Evolutionary conservation across 177 flowering plant genomes (phyloP).

Genomic region (Vitis hybrid): DNA sequence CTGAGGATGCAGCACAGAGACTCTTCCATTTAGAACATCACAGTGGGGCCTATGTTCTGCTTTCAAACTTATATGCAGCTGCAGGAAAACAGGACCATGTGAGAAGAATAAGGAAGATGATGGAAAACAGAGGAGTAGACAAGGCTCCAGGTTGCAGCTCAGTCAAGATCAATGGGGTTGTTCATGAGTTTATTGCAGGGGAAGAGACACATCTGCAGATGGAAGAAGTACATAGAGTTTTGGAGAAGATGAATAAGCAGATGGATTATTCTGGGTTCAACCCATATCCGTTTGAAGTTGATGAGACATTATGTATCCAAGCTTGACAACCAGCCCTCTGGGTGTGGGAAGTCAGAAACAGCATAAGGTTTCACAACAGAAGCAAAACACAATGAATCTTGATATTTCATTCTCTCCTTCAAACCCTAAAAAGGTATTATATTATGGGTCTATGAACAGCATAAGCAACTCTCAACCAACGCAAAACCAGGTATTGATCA

Average conservation of each 20-base stretch:
- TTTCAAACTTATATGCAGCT: constrained; percentile 47
- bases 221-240: constrained; percentile 28
- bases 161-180: constrained; percentile 35
- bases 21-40: constrained; percentile 34
- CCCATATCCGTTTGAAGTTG: neutral
- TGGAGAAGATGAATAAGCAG: constrained; percentile 32
- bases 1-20: constrained; percentile 42
- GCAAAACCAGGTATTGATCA: too few species aligned
- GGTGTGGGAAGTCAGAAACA: too few species aligned
- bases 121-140: constrained; percentile 37
- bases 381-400: too few species aligned
- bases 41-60: constrained; percentile 50
- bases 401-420: too few species aligned
- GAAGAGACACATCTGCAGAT: constrained; percentile 39
- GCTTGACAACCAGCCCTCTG: too few species aligned
- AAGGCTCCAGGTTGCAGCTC: constrained; percentile 57
- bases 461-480: too few species aligned
- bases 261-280: constrained; percentile 12
- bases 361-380: too few species aligned
- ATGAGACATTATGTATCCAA: too few species aligned
- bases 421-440: too few species aligned
- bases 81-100: constrained; percentile 42
- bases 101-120: constrained; percentile 35
- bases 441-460: too few species aligned
- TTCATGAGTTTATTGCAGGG: constrained; percentile 52